Evolutionary conservation across 2,329 filamentous ascomycete species (phyloP).

Genomic region (Colletotrichum sojae): DNA sequence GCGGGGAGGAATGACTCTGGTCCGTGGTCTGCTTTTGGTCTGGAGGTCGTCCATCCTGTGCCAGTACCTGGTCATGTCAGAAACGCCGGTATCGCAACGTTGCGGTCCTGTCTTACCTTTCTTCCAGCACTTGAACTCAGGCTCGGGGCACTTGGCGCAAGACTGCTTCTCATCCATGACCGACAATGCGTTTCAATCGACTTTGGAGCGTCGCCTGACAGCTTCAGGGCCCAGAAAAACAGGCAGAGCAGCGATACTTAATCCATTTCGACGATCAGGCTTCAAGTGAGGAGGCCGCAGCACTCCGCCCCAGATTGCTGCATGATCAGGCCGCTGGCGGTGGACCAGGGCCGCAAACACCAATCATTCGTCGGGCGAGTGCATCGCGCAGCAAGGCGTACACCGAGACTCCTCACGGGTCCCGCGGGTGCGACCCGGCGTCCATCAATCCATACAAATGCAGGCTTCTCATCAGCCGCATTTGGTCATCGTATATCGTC

Average conservation of each 20-base stretch:
- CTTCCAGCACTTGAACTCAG: constrained; percentile 23
- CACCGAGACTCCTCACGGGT: neutral
- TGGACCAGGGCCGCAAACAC: neutral
- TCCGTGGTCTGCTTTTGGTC: neutral
- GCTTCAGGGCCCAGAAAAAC: neutral
- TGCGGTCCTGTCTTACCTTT: constrained; percentile 12
- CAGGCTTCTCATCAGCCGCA: neutral
- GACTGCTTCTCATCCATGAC: neutral
- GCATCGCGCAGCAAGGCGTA: constrained; percentile 3
- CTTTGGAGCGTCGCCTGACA: neutral
- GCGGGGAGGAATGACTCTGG: neutral
- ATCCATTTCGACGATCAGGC: constrained; percentile 4
- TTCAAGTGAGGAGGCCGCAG: constrained; percentile 2
- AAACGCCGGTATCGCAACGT: too few relatives aligned
- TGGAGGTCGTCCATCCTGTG: neutral
- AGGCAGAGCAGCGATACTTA: neutral
- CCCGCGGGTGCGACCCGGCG: neutral
- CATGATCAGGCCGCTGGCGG: constrained; percentile 1
- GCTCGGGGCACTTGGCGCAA: constrained; percentile 19
- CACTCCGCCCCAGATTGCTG: constrained; percentile 13
- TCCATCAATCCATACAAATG: neutral
- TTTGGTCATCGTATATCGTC: neutral
- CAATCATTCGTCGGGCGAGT: constrained; percentile 14
- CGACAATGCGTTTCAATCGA: neutral
- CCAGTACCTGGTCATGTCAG: constrained; percentile 4